Percentiles rank a stretch among this genome's conserved stretches.
phyloP scores from a whole-genome alignment of 2,329 filamentous ascomycete genomes.

The Chaetomiaceae sp. region DNA sequence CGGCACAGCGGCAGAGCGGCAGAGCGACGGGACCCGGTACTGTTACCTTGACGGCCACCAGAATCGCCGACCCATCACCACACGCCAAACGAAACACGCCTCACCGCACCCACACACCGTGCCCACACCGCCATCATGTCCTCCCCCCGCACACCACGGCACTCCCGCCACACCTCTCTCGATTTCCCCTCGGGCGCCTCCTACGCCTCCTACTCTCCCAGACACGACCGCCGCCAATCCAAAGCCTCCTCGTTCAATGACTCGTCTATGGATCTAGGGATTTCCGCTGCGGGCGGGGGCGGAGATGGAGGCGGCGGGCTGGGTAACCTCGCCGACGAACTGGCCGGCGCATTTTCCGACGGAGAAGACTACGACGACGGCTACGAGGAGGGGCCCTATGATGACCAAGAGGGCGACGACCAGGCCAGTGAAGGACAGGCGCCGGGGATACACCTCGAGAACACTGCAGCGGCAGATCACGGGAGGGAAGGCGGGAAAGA shows the following conservation, averaged over 20 bases:
- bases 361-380: constrained; percentile 49
- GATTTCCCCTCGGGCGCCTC: constrained; percentile 42
- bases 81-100: background rate
- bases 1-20: no score
- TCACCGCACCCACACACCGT: no score
- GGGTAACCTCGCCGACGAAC: constrained; percentile 75
- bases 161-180: constrained; percentile 56
- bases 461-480: constrained; percentile 25
- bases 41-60: background rate
- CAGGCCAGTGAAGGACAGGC: constrained; percentile 16
- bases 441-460: constrained; percentile 37
- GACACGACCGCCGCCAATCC: constrained; percentile 42
- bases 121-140: constrained; percentile 33
- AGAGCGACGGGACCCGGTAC: background rate
- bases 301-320: constrained; percentile 44
- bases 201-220: constrained; percentile 41
- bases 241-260: constrained; percentile 47
- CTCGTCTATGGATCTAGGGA: constrained; percentile 43
- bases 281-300: constrained; percentile 13
- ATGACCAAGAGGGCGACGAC: constrained; percentile 12
- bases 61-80: background rate
- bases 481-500: constrained; percentile 15
- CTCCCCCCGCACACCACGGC: constrained; percentile 52
- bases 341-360: constrained; percentile 67
- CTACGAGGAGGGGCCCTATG: constrained; percentile 36